These are phyloP conservation scores for Suhomyces terraborum DNA, from an alignment of 1,139 yeast genomes.

Conservation along the genomic window DNA sequence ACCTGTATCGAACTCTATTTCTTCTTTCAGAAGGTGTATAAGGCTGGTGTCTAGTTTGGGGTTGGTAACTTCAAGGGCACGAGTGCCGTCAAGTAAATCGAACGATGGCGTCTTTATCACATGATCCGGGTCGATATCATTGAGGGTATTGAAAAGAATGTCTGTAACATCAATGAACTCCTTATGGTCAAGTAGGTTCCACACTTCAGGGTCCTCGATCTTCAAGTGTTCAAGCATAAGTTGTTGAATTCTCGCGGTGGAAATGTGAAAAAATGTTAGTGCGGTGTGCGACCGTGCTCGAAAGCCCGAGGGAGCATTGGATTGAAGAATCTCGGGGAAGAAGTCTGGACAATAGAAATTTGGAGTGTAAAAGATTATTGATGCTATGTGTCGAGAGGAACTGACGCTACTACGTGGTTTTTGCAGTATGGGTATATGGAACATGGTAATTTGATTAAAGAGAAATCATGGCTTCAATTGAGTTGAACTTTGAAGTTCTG, in stretches of 20 bases:
- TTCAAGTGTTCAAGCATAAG: conserved; percentile 12
- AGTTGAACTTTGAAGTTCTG: no score
- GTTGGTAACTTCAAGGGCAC: conserved; percentile 69
- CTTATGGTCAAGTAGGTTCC: conserved; percentile 10
- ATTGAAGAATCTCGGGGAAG: no score
- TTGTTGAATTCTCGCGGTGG: neutral
- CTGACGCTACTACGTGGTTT: no score
- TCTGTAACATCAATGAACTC: conserved; percentile 44
- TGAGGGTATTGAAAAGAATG: conserved; percentile 34
- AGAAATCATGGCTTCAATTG: no score
- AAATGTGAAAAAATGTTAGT: neutral
- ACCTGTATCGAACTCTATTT: conserved; percentile 39
- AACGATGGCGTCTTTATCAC: conserved; percentile 58
- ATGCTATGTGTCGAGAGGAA: no score
- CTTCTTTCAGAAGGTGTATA: conserved; percentile 44
- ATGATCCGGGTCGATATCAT: conserved; percentile 33
- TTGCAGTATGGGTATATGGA: no score
- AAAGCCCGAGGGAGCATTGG: neutral
- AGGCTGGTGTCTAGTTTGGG: conserved; percentile 65
- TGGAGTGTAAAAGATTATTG: no score
- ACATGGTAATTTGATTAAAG: no score
- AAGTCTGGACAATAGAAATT: no score
- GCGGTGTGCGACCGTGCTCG: neutral
- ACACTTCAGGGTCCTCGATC: conserved; percentile 10
- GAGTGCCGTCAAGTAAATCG: conserved; percentile 69